Base-by-base conservation (phyloP, 2,329 filamentous ascomycete genomes). In the Hypoxylon sp. region DNA sequence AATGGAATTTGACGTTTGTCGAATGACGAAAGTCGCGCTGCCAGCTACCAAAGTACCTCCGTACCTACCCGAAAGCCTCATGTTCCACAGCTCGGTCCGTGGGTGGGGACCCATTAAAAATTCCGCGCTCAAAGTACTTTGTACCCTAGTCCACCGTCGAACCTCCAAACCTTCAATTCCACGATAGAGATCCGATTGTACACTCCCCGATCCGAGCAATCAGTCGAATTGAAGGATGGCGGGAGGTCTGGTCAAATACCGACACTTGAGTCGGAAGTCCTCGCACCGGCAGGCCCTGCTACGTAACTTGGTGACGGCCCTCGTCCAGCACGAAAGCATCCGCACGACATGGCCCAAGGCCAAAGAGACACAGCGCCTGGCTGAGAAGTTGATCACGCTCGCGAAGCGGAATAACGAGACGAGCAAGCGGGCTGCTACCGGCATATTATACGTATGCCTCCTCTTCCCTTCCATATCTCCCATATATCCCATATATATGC, bases 331-430 rank as follows among this genome's bases (percentile, higher is more conserved):
- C 81, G 96, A 99, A 84, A 90, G 93, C 70, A 97, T 99, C 83
- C 90, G 91, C 71, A 99, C 96, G 55, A 97, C 96, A 82, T 98
- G 92, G 87, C 91, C 92, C 79, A 98, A 98, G 83, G 96, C 96
- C 52, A 99, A 98, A 83, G 96, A 99, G 84, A 93, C 96, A 19
- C 96, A 99, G 83, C 88, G 93, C 47, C 81, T 98, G 74, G 96
- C 94, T 6, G 96, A 99, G 79, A 97, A 97, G 85, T 85, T 98
- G 73, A 94, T 99, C 76, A 98, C 94, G 3, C 81, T 97, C 75
- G 95, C 93, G 19, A 99, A 98, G 87, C 92, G 91, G 83, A 93
- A 98, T 80, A 97, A 95, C 44, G 91, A 94, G 76, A 92, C 93
- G 19, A 91, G 91, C 67, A 87, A 88, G 79, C 86, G 89, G 78